Evolutionary conservation across 1,284 basidiomycete genomes (phyloP).

Genomic region (Phylloboletellus chloephorus): DNA sequence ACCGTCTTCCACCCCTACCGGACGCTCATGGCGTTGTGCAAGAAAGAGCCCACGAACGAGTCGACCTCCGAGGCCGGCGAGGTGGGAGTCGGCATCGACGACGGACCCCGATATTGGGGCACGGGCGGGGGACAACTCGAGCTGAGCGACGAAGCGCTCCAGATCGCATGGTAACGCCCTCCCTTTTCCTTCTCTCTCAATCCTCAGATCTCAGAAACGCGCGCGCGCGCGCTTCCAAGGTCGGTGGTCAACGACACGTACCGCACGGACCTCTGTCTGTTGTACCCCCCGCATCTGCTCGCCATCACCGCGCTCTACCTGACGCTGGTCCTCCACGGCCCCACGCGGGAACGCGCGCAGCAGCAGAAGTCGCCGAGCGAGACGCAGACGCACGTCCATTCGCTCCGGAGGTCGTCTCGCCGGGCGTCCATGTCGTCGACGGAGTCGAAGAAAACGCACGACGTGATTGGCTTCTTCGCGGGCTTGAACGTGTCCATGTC

Average conservation of each 20-base stretch:
- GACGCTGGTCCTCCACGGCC: slow-evolving; percentile 64
- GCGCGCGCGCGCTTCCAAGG: slow-evolving; percentile 55
- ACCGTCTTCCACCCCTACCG: slow-evolving; percentile 94
- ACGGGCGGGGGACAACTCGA: slow-evolving; percentile 65
- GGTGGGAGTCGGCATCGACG: slow-evolving; percentile 51
- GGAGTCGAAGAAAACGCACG: slow-evolving; percentile 47
- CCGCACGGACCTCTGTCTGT: slow-evolving; percentile 82
- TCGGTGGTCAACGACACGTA: slow-evolving; percentile 97
- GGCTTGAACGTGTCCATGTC: slow-evolving; percentile 81
- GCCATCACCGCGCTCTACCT: slow-evolving; percentile 90
- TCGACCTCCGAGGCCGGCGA: slow-evolving; percentile 60
- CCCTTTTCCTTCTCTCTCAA: not conserved
- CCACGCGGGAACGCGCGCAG: slow-evolving; percentile 41
- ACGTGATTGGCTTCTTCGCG: slow-evolving; percentile 79
- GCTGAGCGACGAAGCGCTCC: slow-evolving; percentile 61
- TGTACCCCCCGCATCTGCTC: slow-evolving; percentile 92
- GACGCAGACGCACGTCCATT: slow-evolving; percentile 13
- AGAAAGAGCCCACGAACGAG: slow-evolving; percentile 38
- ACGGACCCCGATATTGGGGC: slow-evolving; percentile 69
- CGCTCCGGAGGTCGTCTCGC: slow-evolving; percentile 52
- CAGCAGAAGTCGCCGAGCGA: slow-evolving; percentile 25
- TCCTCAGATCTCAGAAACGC: not conserved
- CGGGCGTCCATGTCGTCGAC: slow-evolving; percentile 29
- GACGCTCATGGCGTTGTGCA: slow-evolving; percentile 74
- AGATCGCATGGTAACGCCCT: slow-evolving; percentile 62